phyloP scores from a whole-genome alignment of 306 rosid genomes.

The Acmispon strigosus region DNA sequence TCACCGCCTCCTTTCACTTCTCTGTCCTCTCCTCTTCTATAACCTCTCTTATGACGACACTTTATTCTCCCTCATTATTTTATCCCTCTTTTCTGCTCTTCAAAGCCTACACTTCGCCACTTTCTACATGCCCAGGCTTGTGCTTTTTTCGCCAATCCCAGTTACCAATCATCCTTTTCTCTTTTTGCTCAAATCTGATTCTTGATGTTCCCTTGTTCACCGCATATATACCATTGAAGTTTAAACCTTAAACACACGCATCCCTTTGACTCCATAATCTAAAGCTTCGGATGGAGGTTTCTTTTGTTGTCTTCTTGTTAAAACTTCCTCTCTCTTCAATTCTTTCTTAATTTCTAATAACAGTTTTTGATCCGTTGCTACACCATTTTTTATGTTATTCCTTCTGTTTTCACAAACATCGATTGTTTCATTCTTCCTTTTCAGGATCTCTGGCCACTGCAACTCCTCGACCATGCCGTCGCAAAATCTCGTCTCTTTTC shows the following conservation, averaged over 20 bases:
- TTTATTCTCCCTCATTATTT: not conserved
- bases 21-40: not conserved
- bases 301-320: not conserved
- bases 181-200: not conserved
- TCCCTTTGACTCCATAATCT: not conserved
- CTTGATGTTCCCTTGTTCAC: too few species aligned
- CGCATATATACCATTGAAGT: not conserved
- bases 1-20: not conserved
- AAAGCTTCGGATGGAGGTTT: conserved; percentile 36
- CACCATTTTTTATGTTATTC: not conserved
- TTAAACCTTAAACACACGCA: not conserved
- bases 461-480: conserved; percentile 19
- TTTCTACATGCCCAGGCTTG: not conserved
- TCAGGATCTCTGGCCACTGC: conserved; percentile 52
- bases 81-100: not conserved
- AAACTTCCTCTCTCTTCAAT: not conserved
- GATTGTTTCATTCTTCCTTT: not conserved
- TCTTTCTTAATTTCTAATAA: not conserved
- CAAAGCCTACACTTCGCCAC: not conserved
- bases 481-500: conserved; percentile 25
- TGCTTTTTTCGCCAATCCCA: not conserved
- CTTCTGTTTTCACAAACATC: not conserved
- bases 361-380: too few species aligned
- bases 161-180: not conserved
- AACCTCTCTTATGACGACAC: not conserved